Evolutionary conservation across 345 rosid genomes (phyloP).

Genomic region (Xanthoceras sorbifolium): DNA sequence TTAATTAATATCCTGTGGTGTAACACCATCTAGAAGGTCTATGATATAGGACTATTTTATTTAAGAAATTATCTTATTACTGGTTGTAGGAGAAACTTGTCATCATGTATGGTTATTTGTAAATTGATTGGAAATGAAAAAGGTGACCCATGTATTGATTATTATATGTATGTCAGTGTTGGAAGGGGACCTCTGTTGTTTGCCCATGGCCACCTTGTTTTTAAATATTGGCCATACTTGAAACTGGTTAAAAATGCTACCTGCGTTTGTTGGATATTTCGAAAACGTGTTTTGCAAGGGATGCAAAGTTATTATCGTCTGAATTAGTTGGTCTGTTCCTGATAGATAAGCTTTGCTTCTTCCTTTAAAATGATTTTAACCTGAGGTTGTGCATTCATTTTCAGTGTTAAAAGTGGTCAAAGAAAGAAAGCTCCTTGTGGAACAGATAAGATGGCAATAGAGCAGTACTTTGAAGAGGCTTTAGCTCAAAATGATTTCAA

Average conservation of each 20-base stretch:
- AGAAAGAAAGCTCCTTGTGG: background rate
- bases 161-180: background rate
- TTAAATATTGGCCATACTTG: background rate
- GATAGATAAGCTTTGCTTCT: background rate
- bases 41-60: background rate
- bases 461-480: constrained; percentile 39
- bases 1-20: background rate
- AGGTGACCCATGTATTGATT: constrained; percentile 2
- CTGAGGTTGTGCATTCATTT: background rate
- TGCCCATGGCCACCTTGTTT: background rate
- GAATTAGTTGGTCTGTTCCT: background rate
- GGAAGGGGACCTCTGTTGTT: background rate
- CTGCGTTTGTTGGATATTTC: background rate
- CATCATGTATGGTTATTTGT: background rate
- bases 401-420: constrained; percentile 27
- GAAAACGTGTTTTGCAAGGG: background rate
- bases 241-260: background rate
- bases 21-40: background rate
- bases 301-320: background rate
- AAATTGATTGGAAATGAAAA: constrained; percentile 7
- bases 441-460: constrained; percentile 28
- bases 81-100: background rate
- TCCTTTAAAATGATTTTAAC: background rate
- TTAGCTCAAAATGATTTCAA: constrained; percentile 29
- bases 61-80: background rate